phyloP scores from a whole-genome alignment of 2,329 filamentous ascomycete species.

The Colletotrichum acutatum region DNA sequence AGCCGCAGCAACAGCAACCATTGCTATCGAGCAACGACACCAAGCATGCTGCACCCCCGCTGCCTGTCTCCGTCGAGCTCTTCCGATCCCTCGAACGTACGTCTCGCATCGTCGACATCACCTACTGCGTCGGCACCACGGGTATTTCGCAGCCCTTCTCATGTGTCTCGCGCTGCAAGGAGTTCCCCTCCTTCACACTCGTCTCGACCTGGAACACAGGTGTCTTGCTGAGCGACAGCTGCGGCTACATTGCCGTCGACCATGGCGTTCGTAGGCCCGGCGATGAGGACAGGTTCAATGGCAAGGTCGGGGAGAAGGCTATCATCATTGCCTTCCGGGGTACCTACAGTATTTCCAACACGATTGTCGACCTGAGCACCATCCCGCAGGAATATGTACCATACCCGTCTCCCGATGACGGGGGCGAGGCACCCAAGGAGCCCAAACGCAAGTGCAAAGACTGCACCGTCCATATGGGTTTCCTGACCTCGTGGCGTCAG shows the following conservation, averaged over 20 bases:
- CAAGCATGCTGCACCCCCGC: slow-evolving; percentile 1
- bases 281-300: slow-evolving; percentile 35
- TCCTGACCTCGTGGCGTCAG: slow-evolving; percentile 84
- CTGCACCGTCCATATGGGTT: slow-evolving; percentile 93
- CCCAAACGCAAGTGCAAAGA: slow-evolving; percentile 75
- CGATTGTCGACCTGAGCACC: slow-evolving; percentile 89
- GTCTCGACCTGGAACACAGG: slow-evolving; percentile 93
- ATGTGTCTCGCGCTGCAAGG: slow-evolving; percentile 85
- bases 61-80: slow-evolving; percentile 66
- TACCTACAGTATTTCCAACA: slow-evolving; percentile 93
- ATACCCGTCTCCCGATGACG: slow-evolving; percentile 72
- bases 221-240: slow-evolving; percentile 85
- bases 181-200: slow-evolving; percentile 84
- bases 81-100: slow-evolving; percentile 88
- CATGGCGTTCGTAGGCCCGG: slow-evolving; percentile 57
- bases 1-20: slow-evolving; percentile 2
- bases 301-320: slow-evolving; percentile 46
- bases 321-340: slow-evolving; percentile 93
- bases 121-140: slow-evolving; percentile 90
- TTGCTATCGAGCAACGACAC: slow-evolving; percentile 5
- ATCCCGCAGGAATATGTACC: slow-evolving; percentile 91
- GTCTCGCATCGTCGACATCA: slow-evolving; percentile 91
- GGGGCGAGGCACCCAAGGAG: slow-evolving; percentile 46
- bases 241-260: slow-evolving; percentile 93
- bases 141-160: slow-evolving; percentile 86